phyloP scores from a whole-genome alignment of 768 basidiomycete species.

The Sarcodon sp. region DNA sequence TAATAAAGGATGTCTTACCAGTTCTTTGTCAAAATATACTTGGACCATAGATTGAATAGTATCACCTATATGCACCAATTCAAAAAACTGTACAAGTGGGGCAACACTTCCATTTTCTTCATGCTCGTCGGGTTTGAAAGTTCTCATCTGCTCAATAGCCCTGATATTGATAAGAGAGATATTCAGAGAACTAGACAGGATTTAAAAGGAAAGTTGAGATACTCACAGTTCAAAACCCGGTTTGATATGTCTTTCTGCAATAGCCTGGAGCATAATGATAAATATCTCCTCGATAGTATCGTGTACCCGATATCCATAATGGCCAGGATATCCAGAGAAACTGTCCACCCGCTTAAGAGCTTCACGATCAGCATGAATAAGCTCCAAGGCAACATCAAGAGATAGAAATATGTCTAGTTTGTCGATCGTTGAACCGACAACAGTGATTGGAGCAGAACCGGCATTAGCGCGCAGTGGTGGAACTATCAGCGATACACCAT shows the following conservation, averaged over 20 bases:
- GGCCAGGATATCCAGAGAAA: constrained; percentile 78
- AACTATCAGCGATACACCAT: neutral
- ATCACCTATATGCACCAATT: constrained; percentile 93
- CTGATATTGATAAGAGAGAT: constrained; percentile 23
- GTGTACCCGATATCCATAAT: constrained; percentile 74
- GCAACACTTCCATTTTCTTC: constrained; percentile 67
- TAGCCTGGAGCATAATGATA: constrained; percentile 64
- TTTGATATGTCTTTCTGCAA: constrained; percentile 68
- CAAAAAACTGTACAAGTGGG: constrained; percentile 92
- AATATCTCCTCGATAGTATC: constrained; percentile 95
- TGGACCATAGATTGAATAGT: constrained; percentile 97
- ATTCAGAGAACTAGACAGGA: constrained; percentile 2
- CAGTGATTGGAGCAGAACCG: constrained; percentile 7
- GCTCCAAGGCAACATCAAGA: constrained; percentile 78
- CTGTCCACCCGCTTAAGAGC: constrained; percentile 86
- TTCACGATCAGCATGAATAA: constrained; percentile 90
- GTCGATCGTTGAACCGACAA: constrained; percentile 18
- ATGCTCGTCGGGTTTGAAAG: constrained; percentile 85
- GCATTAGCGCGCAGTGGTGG: neutral
- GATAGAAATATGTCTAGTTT: constrained; percentile 84
- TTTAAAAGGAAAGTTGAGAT: neutral
- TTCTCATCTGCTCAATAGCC: constrained; percentile 79
- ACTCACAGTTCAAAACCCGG: constrained; percentile 55
- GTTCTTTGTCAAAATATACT: constrained; percentile 95
- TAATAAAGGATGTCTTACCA: constrained; percentile 34